Evolutionary conservation across 768 basidiomycete genomes (phyloP), one percentile per base, ranked within the genome.

Genomic region (Phylloporus rhodoxanthus): DNA sequence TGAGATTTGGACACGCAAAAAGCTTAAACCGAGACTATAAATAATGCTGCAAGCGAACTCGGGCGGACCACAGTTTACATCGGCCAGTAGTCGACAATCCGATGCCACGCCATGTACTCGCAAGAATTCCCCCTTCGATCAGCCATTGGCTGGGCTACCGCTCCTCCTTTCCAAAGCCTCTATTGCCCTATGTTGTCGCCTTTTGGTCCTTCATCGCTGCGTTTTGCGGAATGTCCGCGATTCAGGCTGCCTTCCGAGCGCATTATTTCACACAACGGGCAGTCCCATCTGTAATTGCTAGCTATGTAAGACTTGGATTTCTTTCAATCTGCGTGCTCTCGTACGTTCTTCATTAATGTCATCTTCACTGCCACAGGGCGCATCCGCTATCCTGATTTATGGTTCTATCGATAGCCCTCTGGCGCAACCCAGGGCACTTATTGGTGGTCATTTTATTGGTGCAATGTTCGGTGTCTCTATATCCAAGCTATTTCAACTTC

Each of bases 301-400:
- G 54, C 38, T 51, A 46, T 58, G 62, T 61, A 50, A 57, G 58
- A 17, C 17, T 52, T 37, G 43, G 13, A n/a, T 33, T 45, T 13
- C 14, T 39, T 14, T 33, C 11, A 1, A 8, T 13, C 17, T 47
- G n/a, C n/a, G 15, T 15, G 26, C 43, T 17, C 45, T 2, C 7
- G 15, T 26, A 10, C 4, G 1, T 37, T 20, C 9, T 21, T 45
- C 15, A 37, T 36, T 8, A 15, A 48, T 26, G 23, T 23, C 10
- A 14, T 43, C 32, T 38, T n/a, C n/a, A 6, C 46, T 29, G 41
- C 17, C 11, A 21, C 57, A 81, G 80, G 79, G 76, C 19, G 78
- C 78, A 20, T 75, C 75, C 10, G 79, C 80, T 6, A 74, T 80
- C 8, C 68, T 82, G 38, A 71, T 78, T 26, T 81, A 79, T 50